Base-by-base conservation (phyloP, 495 filamentous ascomycete genomes). In the Penicillium steckii region DNA sequence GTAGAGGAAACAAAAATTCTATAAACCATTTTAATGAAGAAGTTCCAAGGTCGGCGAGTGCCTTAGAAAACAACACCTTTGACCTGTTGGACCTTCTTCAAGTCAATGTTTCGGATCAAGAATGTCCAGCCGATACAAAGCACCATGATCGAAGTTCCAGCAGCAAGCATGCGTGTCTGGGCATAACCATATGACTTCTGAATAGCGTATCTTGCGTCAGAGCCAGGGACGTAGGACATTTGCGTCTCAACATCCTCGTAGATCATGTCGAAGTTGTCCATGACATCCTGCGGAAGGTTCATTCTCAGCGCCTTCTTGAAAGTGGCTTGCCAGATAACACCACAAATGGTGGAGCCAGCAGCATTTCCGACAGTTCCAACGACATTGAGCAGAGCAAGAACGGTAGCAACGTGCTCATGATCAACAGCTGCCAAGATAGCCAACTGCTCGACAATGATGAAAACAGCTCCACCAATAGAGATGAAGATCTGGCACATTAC, bases 401-500 rank as follows among this genome's bases (percentile, higher is more conserved):
- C 77, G 21, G 76, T 76, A 19, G 87, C 85, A 32, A 89, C 72
- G 53, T 87, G 69, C 52, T 87, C 74, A 49, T 89, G 87, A 2
- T 75, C 66, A 0, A 77, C 73, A 1, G 79, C 81, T 9, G 86
- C 84, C 76, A 88, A 79, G 64, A 81, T 78, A 8, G 84, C 81
- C 23, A 88, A 80, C 57, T 89, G 80, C 61, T 84, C 80, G 52
- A 66, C 70, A 61, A 89, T 82, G 41, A 88, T 59, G 22, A 83
- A 65, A 3, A 75, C 76, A 30, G 78, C 71, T 21, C 82, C 84
- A 33, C 74, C 72, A 33, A 89, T 76, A 21, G 85, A 80, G 57
- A 88, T 86, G 65, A 87, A 81, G 61, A 90, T 84, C 59, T 89
- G 84, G 56, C 79, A 84, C 80, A 88, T 86, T 58, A 88, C 70